phyloP scores from a whole-genome alignment of 257 asterid species.

The Przewalskia tangutica region DNA sequence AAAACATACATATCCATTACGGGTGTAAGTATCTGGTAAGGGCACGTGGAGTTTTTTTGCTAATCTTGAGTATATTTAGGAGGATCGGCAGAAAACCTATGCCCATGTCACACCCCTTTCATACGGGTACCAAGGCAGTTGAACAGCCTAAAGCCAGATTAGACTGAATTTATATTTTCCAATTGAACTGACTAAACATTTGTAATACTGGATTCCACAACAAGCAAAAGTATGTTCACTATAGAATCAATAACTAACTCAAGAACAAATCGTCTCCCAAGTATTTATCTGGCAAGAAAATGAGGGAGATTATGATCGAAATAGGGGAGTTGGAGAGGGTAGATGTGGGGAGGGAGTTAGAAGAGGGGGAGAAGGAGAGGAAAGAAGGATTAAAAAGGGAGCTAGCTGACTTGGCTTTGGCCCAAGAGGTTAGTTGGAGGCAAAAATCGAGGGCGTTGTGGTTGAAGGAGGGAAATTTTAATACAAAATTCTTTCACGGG shows the following conservation, averaged over 20 bases:
- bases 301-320: too few species aligned
- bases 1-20: not conserved
- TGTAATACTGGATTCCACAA: not conserved
- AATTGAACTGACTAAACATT: not conserved
- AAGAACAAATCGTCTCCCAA: not conserved
- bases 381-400: too few species aligned
- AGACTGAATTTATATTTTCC: not conserved
- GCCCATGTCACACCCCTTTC: not conserved
- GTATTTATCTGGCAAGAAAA: too few species aligned
- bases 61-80: not conserved
- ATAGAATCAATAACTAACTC: not conserved
- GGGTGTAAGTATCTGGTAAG: not conserved
- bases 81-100: not conserved
- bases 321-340: too few species aligned
- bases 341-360: too few species aligned
- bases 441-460: too few species aligned
- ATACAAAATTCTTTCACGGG: too few species aligned
- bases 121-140: not conserved
- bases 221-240: not conserved
- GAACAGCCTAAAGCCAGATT: not conserved
- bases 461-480: too few species aligned
- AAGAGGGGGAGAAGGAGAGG: too few species aligned
- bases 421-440: too few species aligned
- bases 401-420: too few species aligned
- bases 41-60: not conserved